These are phyloP conservation scores for Aureobasidium sp. DNA, from an alignment of 2,329 filamentous ascomycete species.

Conservation along the genomic window DNA sequence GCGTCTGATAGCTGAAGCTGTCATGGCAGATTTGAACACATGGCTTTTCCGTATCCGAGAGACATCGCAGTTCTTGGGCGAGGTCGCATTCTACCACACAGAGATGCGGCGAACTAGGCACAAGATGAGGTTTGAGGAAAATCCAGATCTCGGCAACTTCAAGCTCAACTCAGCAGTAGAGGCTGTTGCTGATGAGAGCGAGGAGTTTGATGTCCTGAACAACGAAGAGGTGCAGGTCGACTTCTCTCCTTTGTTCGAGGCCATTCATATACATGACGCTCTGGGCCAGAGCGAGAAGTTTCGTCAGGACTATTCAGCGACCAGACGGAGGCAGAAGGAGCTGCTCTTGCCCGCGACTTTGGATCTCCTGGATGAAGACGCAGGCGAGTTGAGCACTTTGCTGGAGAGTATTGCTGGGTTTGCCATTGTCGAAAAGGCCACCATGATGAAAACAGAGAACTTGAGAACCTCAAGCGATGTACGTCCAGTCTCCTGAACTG, in stretches of 20 bases:
- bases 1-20: slow-evolving; percentile 86
- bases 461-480: slow-evolving; percentile 77
- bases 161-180: slow-evolving; percentile 94
- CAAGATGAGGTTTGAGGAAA: slow-evolving; percentile 69
- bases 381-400: slow-evolving; percentile 76
- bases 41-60: slow-evolving; percentile 95
- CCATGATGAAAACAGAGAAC: slow-evolving; percentile 77
- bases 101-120: slow-evolving; percentile 76
- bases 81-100: slow-evolving; percentile 95
- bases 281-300: slow-evolving; percentile 89
- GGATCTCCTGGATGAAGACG: slow-evolving; percentile 72
- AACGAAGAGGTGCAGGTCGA: slow-evolving; percentile 94
- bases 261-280: slow-evolving; percentile 91
- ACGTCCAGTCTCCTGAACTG: slow-evolving; percentile 24
- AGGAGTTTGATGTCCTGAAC: slow-evolving; percentile 91
- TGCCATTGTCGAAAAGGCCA: slow-evolving; percentile 90
- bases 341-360: slow-evolving; percentile 71
- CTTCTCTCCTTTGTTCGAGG: slow-evolving; percentile 90
- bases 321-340: slow-evolving; percentile 84
- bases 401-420: slow-evolving; percentile 93
- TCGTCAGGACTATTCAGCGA: slow-evolving; percentile 82
- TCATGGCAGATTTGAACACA: slow-evolving; percentile 94
- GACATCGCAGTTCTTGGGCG: slow-evolving; percentile 89
- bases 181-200: slow-evolving; percentile 85
- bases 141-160: slow-evolving; percentile 70